phyloP scores from a whole-genome alignment of 108 stramenopile genomes.

The Nitzschia sp. region DNA sequence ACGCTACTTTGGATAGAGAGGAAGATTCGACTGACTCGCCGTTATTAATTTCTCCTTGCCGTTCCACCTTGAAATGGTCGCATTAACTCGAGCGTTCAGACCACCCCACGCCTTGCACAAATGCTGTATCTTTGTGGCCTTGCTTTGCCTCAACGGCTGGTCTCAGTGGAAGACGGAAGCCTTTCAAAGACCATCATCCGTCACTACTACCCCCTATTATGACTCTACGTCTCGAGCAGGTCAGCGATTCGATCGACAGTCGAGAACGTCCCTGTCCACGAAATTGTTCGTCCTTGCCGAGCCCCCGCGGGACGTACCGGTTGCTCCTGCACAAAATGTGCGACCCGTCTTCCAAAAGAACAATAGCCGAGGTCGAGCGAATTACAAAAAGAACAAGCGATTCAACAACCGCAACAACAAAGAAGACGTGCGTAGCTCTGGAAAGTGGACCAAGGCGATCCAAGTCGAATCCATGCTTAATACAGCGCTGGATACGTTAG shows the following conservation, averaged over 20 bases:
- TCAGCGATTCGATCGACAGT: neutral
- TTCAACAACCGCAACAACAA: neutral
- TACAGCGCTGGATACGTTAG: neutral
- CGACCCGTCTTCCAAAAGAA: neutral
- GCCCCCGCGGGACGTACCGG: neutral
- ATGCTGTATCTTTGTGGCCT: neutral
- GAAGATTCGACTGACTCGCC: too few relatives aligned
- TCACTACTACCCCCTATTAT: neutral
- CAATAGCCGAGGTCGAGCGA: neutral
- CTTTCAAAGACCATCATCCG: too few relatives aligned
- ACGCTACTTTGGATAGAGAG: too few relatives aligned
- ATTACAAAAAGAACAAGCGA: neutral
- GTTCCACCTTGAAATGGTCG: too few relatives aligned
- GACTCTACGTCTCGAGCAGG: neutral
- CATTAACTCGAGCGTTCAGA: too few relatives aligned
- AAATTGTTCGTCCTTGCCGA: neutral
- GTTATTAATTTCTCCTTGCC: too few relatives aligned
- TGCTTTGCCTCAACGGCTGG: neutral
- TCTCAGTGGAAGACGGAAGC: neutral
- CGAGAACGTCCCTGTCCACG: neutral
- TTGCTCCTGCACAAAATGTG: neutral
- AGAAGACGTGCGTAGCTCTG: slow-evolving; percentile 7
- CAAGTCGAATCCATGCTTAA: neutral
- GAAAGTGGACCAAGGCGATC: slow-evolving; percentile 6
- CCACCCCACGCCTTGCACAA: too few relatives aligned